phyloP scores from a whole-genome alignment of 129 eudicot species.

The Tagetes patula region DNA sequence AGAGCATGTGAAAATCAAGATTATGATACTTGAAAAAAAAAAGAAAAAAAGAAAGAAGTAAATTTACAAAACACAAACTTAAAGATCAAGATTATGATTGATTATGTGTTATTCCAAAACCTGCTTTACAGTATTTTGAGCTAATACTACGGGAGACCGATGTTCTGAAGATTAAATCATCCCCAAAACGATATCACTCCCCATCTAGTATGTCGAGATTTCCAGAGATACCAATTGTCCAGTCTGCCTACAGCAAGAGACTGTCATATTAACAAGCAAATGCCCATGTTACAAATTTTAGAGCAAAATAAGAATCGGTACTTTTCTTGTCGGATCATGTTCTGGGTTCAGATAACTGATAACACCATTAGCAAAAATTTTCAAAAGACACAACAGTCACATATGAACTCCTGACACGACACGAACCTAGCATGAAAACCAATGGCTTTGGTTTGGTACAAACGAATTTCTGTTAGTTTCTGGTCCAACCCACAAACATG shows the following conservation, averaged over 20 bases:
- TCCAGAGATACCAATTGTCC: neutral
- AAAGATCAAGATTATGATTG: slow-evolving; percentile 1
- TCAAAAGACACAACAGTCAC: neutral
- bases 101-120: neutral
- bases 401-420: neutral
- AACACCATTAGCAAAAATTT: neutral
- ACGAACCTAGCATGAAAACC: neutral
- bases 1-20: slow-evolving; percentile 5
- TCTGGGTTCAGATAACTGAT: neutral
- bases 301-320: neutral
- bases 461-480: too few relatives aligned
- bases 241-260: neutral
- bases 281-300: neutral
- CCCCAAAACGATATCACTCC: neutral
- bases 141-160: neutral
- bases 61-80: neutral
- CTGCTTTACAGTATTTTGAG: slow-evolving; percentile 13
- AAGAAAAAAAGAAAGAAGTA: neutral
- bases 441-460: neutral
- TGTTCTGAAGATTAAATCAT: neutral
- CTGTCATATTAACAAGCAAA: neutral
- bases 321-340: neutral
- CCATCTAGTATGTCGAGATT: neutral
- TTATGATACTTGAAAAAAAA: neutral
- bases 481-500: too few relatives aligned